Evolutionary conservation across 176 grass and related monocot genomes (phyloP).

Genomic region (Hordeum vulgare): DNA sequence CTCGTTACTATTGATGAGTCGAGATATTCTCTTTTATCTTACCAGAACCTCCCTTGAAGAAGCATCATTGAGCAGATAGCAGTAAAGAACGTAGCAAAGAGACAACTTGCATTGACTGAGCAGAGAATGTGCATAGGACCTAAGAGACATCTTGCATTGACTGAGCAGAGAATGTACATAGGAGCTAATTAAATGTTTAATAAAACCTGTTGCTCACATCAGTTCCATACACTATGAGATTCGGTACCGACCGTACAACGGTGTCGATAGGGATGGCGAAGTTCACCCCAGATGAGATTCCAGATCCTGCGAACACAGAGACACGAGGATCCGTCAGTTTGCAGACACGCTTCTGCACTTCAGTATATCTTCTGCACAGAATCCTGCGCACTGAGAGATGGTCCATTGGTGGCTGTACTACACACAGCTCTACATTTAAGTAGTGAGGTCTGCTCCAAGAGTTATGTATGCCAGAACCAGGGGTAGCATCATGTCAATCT

Average conservation of each 20-base stretch:
- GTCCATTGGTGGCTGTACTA: background rate
- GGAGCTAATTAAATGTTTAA: constrained; percentile 35
- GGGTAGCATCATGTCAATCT: constrained; percentile 4
- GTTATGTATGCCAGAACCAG: background rate
- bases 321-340: constrained; percentile 12
- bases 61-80: background rate
- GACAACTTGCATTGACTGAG: background rate
- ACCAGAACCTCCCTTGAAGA: background rate
- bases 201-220: constrained; percentile 68
- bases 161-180: background rate
- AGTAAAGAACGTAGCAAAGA: background rate
- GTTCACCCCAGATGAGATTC: constrained; percentile 83
- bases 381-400: constrained; percentile 5
- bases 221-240: constrained; percentile 68
- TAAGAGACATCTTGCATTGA: background rate
- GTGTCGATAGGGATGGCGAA: constrained; percentile 82
- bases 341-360: background rate
- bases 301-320: constrained; percentile 49
- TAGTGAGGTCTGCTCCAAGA: background rate
- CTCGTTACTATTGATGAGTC: background rate
- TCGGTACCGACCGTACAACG: constrained; percentile 55
- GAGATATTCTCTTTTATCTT: background rate
- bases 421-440: constrained; percentile 11
- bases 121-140: too few species aligned
- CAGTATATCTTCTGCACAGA: background rate